Conservation (phyloP, 257 asterid species). For the Primulina huaijiensis region DNA sequence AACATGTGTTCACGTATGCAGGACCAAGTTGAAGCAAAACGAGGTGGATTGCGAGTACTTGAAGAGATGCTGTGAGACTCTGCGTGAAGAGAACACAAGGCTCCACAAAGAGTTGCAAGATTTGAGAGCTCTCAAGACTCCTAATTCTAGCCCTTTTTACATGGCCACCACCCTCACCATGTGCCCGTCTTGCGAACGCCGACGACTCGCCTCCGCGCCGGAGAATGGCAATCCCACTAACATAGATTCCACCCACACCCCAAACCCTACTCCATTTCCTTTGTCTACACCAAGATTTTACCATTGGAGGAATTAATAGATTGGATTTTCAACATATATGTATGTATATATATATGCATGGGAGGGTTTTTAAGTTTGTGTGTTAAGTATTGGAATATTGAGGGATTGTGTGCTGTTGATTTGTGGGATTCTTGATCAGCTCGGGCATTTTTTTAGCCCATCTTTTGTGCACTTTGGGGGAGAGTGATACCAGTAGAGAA, state of each 20-base stretch:
- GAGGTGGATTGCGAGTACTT: conserved; percentile 86
- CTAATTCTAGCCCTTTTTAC: conserved; percentile 52
- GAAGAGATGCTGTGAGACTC: conserved; percentile 74
- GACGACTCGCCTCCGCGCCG: conserved; percentile 36
- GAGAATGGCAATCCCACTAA: not conserved
- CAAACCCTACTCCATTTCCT: conserved; percentile 42
- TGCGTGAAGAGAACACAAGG: conserved; percentile 68
- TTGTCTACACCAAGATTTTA: conserved; percentile 50
- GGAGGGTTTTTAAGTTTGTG: conserved; percentile 10
- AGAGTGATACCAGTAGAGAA: conserved; percentile 11
- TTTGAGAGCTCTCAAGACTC: conserved; percentile 59
- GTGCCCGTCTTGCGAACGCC: conserved; percentile 92
- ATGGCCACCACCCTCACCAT: conserved; percentile 87
- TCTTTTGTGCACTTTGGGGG: conserved; percentile 35
- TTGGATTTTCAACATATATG: conserved; percentile 13
- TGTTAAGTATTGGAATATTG: conserved; percentile 26
- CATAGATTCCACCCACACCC: conserved; percentile 3
- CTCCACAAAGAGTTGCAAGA: conserved; percentile 75
- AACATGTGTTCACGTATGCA: conserved; percentile 16
- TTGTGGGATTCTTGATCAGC: conserved; percentile 17
- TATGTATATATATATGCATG: conserved; percentile 31
- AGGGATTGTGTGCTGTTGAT: conserved; percentile 26
- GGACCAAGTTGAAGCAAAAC: conserved; percentile 86
- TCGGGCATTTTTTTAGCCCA: conserved; percentile 42
- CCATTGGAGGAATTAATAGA: conserved; percentile 28